Percentiles rank a stretch among this genome's conserved stretches.
These are phyloP conservation scores for Emmonsiellopsis sp. DNA, from an alignment of 2,329 filamentous ascomycete species.

Conservation along the genomic window DNA sequence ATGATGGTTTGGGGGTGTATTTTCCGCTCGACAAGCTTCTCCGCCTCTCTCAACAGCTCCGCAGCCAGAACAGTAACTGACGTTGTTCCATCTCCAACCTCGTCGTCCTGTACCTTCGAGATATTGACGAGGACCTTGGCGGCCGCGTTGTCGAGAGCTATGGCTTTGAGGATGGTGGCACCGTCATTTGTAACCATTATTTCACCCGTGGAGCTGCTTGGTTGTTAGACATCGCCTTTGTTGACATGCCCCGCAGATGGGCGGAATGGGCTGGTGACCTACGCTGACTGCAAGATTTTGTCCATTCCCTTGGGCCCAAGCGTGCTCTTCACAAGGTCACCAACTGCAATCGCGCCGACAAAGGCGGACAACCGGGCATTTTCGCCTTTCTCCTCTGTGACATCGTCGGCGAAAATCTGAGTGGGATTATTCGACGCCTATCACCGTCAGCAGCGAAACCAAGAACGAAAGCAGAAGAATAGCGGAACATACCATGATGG, in stretches of 20 bases:
- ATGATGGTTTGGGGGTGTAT: constrained; percentile 99
- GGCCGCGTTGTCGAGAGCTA: constrained; percentile 95
- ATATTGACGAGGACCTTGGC: constrained; percentile 99
- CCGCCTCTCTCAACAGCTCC: constrained; percentile 88
- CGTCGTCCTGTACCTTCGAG: constrained; percentile 97
- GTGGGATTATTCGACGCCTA: constrained; percentile 60
- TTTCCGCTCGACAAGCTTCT: constrained; percentile 95
- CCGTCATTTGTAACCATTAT: constrained; percentile 99
- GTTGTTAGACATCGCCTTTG: not conserved
- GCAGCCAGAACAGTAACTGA: constrained; percentile 95
- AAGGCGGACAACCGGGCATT: constrained; percentile 98
- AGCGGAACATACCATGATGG: constrained; percentile 9
- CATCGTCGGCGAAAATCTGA: constrained; percentile 96
- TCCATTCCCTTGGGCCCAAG: constrained; percentile 98
- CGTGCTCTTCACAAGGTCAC: constrained; percentile 94
- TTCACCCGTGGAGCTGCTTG: constrained; percentile 72
- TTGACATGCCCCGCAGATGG: not conserved
- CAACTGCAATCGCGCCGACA: constrained; percentile 94
- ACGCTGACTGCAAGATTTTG: constrained; percentile 94
- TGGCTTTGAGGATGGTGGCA: constrained; percentile 95
- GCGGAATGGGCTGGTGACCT: constrained; percentile 33
- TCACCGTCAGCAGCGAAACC: constrained; percentile 2
- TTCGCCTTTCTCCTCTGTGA: constrained; percentile 95
- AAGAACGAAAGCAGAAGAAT: not conserved
- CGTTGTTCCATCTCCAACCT: constrained; percentile 95